These are phyloP conservation scores for Gracilaria caudata DNA, from an alignment of 23 red algal genomes.

Conservation along the genomic window DNA sequence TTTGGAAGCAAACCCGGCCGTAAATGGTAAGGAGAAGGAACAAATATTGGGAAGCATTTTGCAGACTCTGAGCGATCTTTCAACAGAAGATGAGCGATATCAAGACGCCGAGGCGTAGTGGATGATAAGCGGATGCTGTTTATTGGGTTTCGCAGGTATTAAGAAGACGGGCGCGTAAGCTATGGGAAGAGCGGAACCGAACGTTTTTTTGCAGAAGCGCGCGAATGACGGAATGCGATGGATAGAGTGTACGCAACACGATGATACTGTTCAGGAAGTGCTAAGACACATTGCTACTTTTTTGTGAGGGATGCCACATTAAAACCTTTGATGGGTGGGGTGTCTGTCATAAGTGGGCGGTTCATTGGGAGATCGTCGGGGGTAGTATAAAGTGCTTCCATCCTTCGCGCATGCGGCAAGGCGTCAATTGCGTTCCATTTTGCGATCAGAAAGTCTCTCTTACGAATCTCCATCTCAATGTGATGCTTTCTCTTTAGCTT, in stretches of 20 bases:
- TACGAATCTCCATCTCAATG: slow-evolving; percentile 33
- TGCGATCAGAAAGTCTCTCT: slow-evolving; percentile 23
- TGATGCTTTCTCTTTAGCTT: slow-evolving; percentile 41
- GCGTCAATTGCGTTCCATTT: slow-evolving; percentile 72
- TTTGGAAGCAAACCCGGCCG: slow-evolving; percentile 38
- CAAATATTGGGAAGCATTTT: slow-evolving; percentile 35
- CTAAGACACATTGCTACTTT: background rate
- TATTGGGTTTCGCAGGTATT: background rate
- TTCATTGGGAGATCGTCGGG: background rate
- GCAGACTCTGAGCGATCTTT: slow-evolving; percentile 43
- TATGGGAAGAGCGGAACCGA: background rate
- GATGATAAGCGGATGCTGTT: background rate
- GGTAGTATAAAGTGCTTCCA: slow-evolving; percentile 44
- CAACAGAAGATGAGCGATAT: slow-evolving; percentile 26
- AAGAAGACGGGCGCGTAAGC: background rate
- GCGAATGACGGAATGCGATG: background rate
- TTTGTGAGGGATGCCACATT: slow-evolving; percentile 33
- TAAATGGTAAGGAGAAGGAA: slow-evolving; percentile 39
- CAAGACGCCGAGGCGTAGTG: slow-evolving; percentile 25
- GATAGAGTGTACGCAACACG: background rate
- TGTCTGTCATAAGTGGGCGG: background rate
- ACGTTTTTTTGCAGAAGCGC: background rate
- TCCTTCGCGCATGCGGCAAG: slow-evolving; percentile 47
- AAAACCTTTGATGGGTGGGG: no score
- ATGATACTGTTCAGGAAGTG: background rate